Evolutionary conservation across 2,329 filamentous ascomycete genomes (phyloP).

Genomic region (Dactylellina cionopaga): DNA sequence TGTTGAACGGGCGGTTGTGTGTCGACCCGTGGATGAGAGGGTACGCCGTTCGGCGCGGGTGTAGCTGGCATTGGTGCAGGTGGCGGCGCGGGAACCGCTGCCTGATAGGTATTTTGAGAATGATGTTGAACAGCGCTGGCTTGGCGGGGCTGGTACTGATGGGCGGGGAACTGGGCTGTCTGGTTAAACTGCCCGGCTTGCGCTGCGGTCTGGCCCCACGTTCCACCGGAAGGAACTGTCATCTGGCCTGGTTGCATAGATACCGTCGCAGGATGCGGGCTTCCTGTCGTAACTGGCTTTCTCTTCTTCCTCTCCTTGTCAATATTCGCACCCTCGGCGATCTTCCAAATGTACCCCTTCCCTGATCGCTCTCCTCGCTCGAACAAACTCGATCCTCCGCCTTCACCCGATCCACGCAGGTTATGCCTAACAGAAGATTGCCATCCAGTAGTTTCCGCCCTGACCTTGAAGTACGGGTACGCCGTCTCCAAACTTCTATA

Average conservation of each 20-base stretch:
- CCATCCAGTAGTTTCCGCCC: slow-evolving; percentile 68
- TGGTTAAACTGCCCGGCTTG: slow-evolving; percentile 21
- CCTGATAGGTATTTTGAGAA: slow-evolving; percentile 13
- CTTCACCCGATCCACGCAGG: slow-evolving; percentile 59
- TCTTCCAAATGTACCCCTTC: slow-evolving; percentile 69
- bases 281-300: slow-evolving; percentile 28
- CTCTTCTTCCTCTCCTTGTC: slow-evolving; percentile 68
- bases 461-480: slow-evolving; percentile 70
- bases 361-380: slow-evolving; percentile 66
- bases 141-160: slow-evolving; percentile 37
- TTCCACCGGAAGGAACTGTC: slow-evolving; percentile 18
- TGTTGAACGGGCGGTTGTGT: neutral
- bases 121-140: neutral
- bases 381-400: slow-evolving; percentile 67
- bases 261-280: slow-evolving; percentile 13
- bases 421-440: slow-evolving; percentile 73
- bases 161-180: slow-evolving; percentile 13
- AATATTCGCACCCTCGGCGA: slow-evolving; percentile 66
- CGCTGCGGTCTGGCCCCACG: slow-evolving; percentile 16
- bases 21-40: neutral
- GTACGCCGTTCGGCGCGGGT: neutral
- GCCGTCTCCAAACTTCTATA: slow-evolving; percentile 69
- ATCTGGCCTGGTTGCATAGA: slow-evolving; percentile 24
- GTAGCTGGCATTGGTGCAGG: slow-evolving; percentile 6
- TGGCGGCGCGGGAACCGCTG: neutral